Base-by-base conservation (phyloP, 331 rosid genomes). In the Quercus tomentella region DNA sequence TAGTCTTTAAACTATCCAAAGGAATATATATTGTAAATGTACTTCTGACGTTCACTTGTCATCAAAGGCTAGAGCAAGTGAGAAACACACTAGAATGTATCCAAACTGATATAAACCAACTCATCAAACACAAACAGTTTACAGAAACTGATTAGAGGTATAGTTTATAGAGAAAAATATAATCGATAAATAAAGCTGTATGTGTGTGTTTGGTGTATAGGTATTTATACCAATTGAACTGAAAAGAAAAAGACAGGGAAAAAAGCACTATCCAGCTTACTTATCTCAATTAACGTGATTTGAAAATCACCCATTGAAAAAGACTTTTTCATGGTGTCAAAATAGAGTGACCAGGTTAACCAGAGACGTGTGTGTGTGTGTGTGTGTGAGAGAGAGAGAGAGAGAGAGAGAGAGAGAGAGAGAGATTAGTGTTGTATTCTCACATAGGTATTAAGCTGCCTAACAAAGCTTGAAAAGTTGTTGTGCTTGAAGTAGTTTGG, bases 401-500 rank as follows among this genome's bases (percentile, higher is more conserved):
- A 61, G 33, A 68, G 56, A 41, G 69, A 72, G 66, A 75, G 69
- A 10, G 82, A 45, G 56, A 23, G 77, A 68, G 69, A 62, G 25
- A 72, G 56, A 77, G 80, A 41, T 6, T 16, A 14, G 65, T 71
- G 56, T 17, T 35, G 65, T 72, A 61, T 22, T 45, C 89, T 63
- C 31, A 92, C 97, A 74, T 92, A 92, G 69, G 97, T 90, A 66
- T 92, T 92, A 78, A 92, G 97, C 71, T 92, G 97, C 21, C 97
- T 81, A 74, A 92, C 97, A 80, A 92, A 92, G 87, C 97, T 92
- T 10, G 97, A 92, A 88, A 92, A 92, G 82, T 92, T 92, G 89
- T 92, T 92, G 88, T 92, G 97, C 73, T 92, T 92, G 92, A 92
- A 90, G 77, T 87, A 92, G 80, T 89, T 92, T 2, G 97, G 97